A percentile compares a stretch with the other conserved stretches of the same genome.
Evolutionary conservation across 306 rosid genomes (phyloP).

Genomic region (Purshia tridentata): DNA sequence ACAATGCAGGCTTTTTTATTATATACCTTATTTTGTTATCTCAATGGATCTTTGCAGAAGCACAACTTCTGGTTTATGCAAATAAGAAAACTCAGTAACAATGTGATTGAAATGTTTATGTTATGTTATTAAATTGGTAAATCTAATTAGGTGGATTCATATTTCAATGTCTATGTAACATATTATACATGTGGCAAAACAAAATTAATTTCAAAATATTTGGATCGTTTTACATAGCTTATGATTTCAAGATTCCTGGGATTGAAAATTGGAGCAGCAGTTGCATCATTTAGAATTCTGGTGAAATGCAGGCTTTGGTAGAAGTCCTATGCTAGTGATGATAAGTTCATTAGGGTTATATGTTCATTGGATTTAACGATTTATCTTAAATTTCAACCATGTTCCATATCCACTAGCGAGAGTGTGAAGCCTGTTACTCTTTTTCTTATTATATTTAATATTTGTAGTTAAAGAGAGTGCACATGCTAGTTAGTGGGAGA

Average conservation of each 20-base stretch:
- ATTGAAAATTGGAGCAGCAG: neutral
- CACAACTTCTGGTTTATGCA: constrained; percentile 21
- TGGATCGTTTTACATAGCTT: too few relatives aligned
- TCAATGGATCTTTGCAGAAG: neutral
- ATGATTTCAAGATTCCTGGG: too few relatives aligned
- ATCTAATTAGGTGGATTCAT: too few relatives aligned
- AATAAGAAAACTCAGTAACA: constrained; percentile 19
- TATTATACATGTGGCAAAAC: too few relatives aligned
- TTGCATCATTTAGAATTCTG: neutral
- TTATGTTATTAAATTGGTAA: neutral
- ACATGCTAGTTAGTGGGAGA: neutral
- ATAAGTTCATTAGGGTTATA: too few relatives aligned
- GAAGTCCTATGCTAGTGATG: neutral
- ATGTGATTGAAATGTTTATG: neutral
- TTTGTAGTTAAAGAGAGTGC: neutral
- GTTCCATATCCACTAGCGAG: neutral
- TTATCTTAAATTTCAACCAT: neutral
- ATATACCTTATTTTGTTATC: neutral
- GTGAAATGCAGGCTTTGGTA: too few relatives aligned
- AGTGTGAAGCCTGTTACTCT: neutral
- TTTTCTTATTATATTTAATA: neutral
- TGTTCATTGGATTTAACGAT: neutral
- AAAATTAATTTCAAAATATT: too few relatives aligned
- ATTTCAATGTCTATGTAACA: too few relatives aligned
- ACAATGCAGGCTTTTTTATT: neutral